Conservation (phyloP, 352 stramenopile genomes). For the Phytopythium aichiense region DNA sequence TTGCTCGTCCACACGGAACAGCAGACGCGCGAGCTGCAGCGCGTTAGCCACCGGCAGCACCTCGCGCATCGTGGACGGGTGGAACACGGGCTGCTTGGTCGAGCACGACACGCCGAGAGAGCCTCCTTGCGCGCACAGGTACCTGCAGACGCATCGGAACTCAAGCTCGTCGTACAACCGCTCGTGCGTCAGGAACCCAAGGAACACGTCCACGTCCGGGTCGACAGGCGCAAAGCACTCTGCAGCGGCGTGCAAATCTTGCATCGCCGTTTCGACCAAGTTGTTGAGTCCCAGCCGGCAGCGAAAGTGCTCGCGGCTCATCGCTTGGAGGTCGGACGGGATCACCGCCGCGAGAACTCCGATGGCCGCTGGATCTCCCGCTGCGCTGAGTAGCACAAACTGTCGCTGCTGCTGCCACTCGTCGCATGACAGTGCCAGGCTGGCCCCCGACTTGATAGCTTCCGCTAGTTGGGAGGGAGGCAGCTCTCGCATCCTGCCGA, state of each 20-base stretch:
- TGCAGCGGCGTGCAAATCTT: constrained; percentile 23
- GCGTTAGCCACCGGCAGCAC: constrained; percentile 41
- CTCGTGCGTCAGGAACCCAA: constrained; percentile 45
- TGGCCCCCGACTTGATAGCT: constrained; percentile 29
- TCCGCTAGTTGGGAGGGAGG: constrained; percentile 12
- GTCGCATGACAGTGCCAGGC: constrained; percentile 40
- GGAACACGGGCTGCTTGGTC: constrained; percentile 37
- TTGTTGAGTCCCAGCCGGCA: constrained; percentile 51
- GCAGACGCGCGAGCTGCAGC: constrained; percentile 29
- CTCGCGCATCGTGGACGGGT: constrained; percentile 49
- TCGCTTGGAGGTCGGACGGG: constrained; percentile 28
- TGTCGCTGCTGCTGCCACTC: constrained; percentile 32
- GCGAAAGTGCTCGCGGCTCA: constrained; percentile 60
- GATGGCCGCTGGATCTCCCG: constrained; percentile 1
- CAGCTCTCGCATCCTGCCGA: constrained; percentile 43
- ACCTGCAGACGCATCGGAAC: constrained; percentile 57
- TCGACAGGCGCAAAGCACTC: constrained; percentile 38
- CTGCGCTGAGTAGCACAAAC: constrained; percentile 9
- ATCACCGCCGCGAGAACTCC: constrained; percentile 14
- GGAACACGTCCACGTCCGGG: constrained; percentile 54
- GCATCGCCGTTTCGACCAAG: constrained; percentile 45
- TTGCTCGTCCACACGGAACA: constrained; percentile 59
- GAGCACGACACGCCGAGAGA: neutral
- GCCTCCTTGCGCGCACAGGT: constrained; percentile 17
- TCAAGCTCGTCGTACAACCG: constrained; percentile 49